Percentiles rank a stretch among this genome's conserved stretches.
These are phyloP conservation scores for Cyclostephanos invisitatus DNA, from an alignment of 108 stramenopile species.

Conservation along the genomic window DNA sequence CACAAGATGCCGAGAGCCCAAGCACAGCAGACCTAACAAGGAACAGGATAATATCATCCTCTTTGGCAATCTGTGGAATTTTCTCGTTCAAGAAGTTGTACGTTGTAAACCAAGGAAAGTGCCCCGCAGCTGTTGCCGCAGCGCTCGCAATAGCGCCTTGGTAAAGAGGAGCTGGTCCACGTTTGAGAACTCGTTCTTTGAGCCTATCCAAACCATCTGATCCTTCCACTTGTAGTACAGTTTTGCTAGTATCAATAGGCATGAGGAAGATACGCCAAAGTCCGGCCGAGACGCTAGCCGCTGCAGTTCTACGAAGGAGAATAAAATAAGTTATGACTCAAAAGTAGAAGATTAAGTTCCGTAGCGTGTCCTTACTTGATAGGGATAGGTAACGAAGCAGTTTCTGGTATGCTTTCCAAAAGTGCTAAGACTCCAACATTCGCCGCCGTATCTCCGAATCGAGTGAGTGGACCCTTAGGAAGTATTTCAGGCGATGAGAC, in stretches of 20 bases:
- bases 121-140: slow-evolving; percentile 80
- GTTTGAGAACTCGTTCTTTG: slow-evolving; percentile 36
- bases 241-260: slow-evolving; percentile 95
- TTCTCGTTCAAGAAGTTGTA: slow-evolving; percentile 76
- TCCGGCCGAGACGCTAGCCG: slow-evolving; percentile 78
- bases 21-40: slow-evolving; percentile 70
- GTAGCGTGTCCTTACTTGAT: slow-evolving; percentile 35
- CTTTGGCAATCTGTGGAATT: slow-evolving; percentile 54
- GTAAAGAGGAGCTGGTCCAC: slow-evolving; percentile 73
- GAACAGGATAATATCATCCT: slow-evolving; percentile 71
- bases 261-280: slow-evolving; percentile 87
- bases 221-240: slow-evolving; percentile 93
- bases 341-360: neutral
- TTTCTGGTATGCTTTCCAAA: slow-evolving; percentile 67
- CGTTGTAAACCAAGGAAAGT: slow-evolving; percentile 77
- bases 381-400: slow-evolving; percentile 65
- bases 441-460: slow-evolving; percentile 97
- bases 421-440: slow-evolving; percentile 91
- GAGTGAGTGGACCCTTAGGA: slow-evolving; percentile 75
- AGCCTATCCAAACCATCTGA: slow-evolving; percentile 55
- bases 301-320: slow-evolving; percentile 45
- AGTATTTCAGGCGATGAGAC: neutral
- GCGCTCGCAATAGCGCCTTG: slow-evolving; percentile 83
- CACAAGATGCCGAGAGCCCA: slow-evolving; percentile 72
- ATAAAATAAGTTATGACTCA: neutral